Percentiles rank a stretch among this genome's conserved stretches.
Conservation (phyloP, 2,329 filamentous ascomycete species). For the Capronia epimyces region DNA sequence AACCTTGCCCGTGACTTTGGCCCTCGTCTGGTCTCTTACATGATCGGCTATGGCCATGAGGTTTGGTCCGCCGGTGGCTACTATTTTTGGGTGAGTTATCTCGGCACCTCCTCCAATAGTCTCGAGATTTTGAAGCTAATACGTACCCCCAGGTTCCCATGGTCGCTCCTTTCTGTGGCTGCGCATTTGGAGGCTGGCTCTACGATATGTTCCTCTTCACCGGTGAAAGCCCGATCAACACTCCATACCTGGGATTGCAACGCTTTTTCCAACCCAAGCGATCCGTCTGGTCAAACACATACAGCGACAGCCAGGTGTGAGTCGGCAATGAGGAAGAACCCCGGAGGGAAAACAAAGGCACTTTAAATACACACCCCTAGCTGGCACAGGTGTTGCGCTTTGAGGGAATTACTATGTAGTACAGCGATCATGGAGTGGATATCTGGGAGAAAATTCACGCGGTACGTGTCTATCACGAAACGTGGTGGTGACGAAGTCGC, state of each 20-base stretch:
- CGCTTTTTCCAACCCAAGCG: slow-evolving; percentile 39
- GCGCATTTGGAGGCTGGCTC: slow-evolving; percentile 58
- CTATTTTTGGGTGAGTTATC: slow-evolving; percentile 61
- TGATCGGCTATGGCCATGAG: slow-evolving; percentile 61
- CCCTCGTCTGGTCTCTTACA: slow-evolving; percentile 60
- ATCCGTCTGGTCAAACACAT: slow-evolving; percentile 27
- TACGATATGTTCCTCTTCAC: slow-evolving; percentile 66
- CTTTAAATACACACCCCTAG: background rate
- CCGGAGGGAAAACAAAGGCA: background rate
- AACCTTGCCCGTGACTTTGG: slow-evolving; percentile 69
- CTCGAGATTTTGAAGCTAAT: slow-evolving; percentile 9
- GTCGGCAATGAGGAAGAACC: background rate
- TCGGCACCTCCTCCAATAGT: background rate
- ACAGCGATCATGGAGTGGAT: background rate
- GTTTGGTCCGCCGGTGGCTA: slow-evolving; percentile 64
- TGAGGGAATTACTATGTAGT: background rate
- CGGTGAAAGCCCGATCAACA: slow-evolving; percentile 62
- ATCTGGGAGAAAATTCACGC: background rate
- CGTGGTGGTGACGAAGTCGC: background rate
- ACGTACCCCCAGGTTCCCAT: slow-evolving; percentile 56
- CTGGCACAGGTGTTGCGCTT: background rate
- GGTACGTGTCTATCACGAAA: background rate
- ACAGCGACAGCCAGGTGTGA: slow-evolving; percentile 21
- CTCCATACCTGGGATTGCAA: slow-evolving; percentile 59
- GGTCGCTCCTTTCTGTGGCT: slow-evolving; percentile 63